A percentile compares a stretch with the other conserved stretches of the same genome.
phyloP scores from a whole-genome alignment of 257 asterid species.

The Voacanga thouarsii region DNA sequence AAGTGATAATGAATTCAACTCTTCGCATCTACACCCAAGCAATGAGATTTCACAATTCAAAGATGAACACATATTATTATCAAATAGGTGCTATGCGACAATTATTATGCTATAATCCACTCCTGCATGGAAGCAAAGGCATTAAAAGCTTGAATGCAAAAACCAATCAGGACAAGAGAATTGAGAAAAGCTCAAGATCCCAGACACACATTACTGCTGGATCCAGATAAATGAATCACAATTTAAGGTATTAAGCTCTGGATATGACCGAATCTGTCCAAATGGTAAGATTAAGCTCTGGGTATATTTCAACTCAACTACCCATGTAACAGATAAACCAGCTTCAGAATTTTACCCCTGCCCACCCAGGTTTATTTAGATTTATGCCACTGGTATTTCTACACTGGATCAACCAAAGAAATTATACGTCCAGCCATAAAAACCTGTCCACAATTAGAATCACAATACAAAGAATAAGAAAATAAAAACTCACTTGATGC shows the following conservation, averaged over 20 bases:
- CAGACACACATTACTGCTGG: background rate
- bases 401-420: background rate
- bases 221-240: background rate
- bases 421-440: background rate
- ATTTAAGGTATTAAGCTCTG: background rate
- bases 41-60: background rate
- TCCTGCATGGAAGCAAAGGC: background rate
- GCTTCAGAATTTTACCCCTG: background rate
- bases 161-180: background rate
- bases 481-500: constrained; percentile 47
- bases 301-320: background rate
- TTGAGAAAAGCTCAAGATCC: background rate
- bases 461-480: background rate
- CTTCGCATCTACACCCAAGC: background rate
- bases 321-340: background rate
- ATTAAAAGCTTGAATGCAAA: background rate
- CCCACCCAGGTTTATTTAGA: too few relatives aligned
- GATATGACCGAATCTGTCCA: background rate
- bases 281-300: background rate
- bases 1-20: background rate
- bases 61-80: background rate
- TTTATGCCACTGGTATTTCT: too few relatives aligned
- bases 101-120: background rate
- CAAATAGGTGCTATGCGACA: background rate
- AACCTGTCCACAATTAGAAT: background rate